Conservation (phyloP, 805 yeast species). For the Starmerella bombi region DNA sequence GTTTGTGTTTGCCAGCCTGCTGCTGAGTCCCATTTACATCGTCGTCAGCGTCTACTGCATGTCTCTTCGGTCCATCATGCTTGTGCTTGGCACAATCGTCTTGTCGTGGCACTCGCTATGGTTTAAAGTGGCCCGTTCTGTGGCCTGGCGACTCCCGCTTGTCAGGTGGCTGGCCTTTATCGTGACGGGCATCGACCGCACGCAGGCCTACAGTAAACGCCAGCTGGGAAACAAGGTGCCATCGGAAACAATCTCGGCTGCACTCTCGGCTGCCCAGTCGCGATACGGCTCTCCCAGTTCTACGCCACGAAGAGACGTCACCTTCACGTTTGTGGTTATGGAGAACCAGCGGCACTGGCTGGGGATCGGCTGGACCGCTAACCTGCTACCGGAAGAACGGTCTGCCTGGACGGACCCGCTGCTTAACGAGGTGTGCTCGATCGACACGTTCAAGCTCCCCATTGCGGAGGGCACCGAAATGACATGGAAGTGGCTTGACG, state of each 20-base stretch:
- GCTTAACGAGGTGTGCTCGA: slow-evolving; percentile 66
- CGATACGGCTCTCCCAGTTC: neutral
- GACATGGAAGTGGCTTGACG: slow-evolving; percentile 91
- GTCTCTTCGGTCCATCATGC: slow-evolving; percentile 53
- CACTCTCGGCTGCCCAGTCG: neutral
- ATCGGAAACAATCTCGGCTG: neutral
- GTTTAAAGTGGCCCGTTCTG: slow-evolving; percentile 66
- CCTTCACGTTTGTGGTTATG: slow-evolving; percentile 76
- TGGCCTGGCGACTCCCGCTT: slow-evolving; percentile 70
- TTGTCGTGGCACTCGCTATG: slow-evolving; percentile 80
- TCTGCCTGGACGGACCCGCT: slow-evolving; percentile 97
- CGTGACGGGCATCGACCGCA: slow-evolving; percentile 52
- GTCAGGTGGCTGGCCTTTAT: slow-evolving; percentile 64
- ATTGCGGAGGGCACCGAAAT: slow-evolving; percentile 54
- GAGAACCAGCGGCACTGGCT: slow-evolving; percentile 96
- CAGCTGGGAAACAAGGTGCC: slow-evolving; percentile 24
- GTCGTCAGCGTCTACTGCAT: slow-evolving; percentile 52
- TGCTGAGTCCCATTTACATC: slow-evolving; percentile 75
- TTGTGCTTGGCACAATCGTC: slow-evolving; percentile 44
- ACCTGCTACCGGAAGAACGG: slow-evolving; percentile 80
- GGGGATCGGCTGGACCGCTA: slow-evolving; percentile 96
- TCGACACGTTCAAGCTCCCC: slow-evolving; percentile 70
- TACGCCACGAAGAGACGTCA: slow-evolving; percentile 1
- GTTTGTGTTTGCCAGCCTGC: slow-evolving; percentile 66
- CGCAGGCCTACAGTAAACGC: neutral